A percentile compares a stretch with the other conserved stretches of the same genome.
Evolutionary conservation across 164 flowering plant genomes (phyloP).

Genomic region (Aristolochia californica): DNA sequence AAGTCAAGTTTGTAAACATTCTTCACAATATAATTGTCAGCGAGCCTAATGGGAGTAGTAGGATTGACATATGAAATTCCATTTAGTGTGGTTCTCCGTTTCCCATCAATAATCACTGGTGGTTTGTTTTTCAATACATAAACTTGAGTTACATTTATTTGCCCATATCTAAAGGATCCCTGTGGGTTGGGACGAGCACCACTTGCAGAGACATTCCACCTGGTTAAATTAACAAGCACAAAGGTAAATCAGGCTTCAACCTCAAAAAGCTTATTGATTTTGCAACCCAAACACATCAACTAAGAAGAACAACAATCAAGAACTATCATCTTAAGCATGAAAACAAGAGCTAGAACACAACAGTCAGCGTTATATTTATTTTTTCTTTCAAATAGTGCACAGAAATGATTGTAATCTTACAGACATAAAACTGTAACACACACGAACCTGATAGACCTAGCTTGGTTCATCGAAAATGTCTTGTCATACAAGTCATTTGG

Average conservation of each 20-base stretch:
- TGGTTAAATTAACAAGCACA: conserved; percentile 13
- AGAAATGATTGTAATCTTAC: neutral
- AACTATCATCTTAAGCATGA: no score
- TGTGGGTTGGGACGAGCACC: conserved; percentile 99
- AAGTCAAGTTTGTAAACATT: conserved; percentile 79
- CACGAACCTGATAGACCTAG: conserved; percentile 87
- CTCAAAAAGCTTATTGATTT: no score
- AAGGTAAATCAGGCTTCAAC: neutral
- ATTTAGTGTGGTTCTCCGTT: conserved; percentile 50
- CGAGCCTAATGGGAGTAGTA: conserved; percentile 73
- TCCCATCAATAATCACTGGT: conserved; percentile 55
- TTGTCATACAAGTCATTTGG: conserved; percentile 83
- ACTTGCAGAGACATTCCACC: conserved; percentile 89
- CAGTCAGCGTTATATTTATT: no score
- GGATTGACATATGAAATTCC: conserved; percentile 77
- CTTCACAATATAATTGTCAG: conserved; percentile 55
- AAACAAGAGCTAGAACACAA: no score
- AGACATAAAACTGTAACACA: neutral
- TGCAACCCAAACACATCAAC: neutral
- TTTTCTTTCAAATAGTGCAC: no score
- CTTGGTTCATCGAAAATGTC: conserved; percentile 97
- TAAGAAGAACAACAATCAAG: neutral
- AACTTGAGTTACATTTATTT: conserved; percentile 83
- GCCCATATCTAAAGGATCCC: conserved; percentile 88
- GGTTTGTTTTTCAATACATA: conserved; percentile 66